Conservation (phyloP, 148 eudicot genomes). For the Rhododendron kiyosumense region DNA sequence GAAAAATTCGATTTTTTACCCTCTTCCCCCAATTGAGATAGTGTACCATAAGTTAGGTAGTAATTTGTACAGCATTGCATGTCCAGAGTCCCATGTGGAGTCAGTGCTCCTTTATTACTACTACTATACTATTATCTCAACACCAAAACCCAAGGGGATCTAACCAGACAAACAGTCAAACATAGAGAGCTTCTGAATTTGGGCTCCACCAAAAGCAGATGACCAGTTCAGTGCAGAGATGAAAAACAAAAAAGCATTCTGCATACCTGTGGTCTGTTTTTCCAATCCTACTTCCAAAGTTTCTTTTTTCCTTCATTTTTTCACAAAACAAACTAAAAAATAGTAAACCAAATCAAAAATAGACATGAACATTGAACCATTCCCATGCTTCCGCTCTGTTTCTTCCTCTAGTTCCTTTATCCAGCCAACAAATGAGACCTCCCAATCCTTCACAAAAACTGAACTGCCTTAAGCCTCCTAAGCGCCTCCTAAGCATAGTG, state of each 20-base stretch:
- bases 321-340: neutral
- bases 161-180: slow-evolving; percentile 47
- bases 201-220: slow-evolving; percentile 18
- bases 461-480: neutral
- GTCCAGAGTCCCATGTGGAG: neutral
- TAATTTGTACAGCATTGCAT: neutral
- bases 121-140: neutral
- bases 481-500: neutral
- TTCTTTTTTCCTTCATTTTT: slow-evolving; percentile 1
- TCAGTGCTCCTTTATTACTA: slow-evolving; percentile 6
- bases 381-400: neutral
- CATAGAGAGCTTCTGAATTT: slow-evolving; percentile 27
- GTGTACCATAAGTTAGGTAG: neutral
- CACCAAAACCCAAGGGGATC: slow-evolving; percentile 21
- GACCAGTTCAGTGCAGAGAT: slow-evolving; percentile 1
- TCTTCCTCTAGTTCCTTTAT: slow-evolving; percentile 7
- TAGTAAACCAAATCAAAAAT: neutral
- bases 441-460: neutral
- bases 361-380: neutral
- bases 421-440: neutral
- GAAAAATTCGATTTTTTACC: neutral
- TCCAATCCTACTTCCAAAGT: neutral
- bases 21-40: neutral
- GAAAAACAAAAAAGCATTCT: neutral
- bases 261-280: neutral